Percentiles rank a stretch among this genome's conserved stretches.
These are phyloP conservation scores for Cutaneotrichosporon sp. DNA, from an alignment of 1,284 basidiomycete genomes.

Conservation along the genomic window DNA sequence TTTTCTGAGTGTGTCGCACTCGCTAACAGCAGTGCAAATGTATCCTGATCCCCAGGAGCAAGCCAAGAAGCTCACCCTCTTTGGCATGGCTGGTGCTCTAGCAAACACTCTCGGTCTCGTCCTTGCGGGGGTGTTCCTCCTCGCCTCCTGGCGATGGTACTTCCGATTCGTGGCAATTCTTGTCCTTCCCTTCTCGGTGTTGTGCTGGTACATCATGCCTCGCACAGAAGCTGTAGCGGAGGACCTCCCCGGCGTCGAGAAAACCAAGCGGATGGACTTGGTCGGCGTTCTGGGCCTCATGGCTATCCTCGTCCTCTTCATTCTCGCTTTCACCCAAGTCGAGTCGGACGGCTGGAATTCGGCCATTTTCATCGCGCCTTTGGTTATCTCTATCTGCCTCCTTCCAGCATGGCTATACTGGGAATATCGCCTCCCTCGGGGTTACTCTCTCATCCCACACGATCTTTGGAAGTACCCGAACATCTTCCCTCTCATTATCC, in stretches of 20 bases:
- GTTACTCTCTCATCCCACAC: conserved; percentile 44
- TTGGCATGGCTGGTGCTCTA: conserved; percentile 41
- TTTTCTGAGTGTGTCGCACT: background rate
- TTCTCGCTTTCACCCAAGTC: conserved; percentile 44
- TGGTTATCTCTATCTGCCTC: conserved; percentile 28
- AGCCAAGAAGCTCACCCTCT: conserved; percentile 39
- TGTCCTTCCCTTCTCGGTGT: conserved; percentile 32
- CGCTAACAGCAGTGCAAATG: conserved; percentile 29
- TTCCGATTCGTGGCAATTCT: conserved; percentile 41
- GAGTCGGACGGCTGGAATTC: conserved; percentile 37
- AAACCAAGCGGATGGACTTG: conserved; percentile 46
- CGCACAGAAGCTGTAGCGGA: conserved; percentile 38
- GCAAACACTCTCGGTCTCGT: conserved; percentile 30
- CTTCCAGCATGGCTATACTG: conserved; percentile 24
- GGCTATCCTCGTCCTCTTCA: conserved; percentile 39
- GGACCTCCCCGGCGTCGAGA: conserved; percentile 34
- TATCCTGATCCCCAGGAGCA: conserved; percentile 41
- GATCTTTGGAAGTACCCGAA: conserved; percentile 44
- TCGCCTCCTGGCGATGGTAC: conserved; percentile 46
- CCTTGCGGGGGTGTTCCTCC: conserved; percentile 42
- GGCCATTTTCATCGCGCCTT: conserved; percentile 43
- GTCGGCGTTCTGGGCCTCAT: conserved; percentile 39
- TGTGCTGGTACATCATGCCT: conserved; percentile 41
- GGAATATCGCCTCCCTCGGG: conserved; percentile 33
- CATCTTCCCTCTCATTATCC: conserved; percentile 42